phyloP scores from a whole-genome alignment of 441 rosid genomes.

The Populus trichocarpa region DNA sequence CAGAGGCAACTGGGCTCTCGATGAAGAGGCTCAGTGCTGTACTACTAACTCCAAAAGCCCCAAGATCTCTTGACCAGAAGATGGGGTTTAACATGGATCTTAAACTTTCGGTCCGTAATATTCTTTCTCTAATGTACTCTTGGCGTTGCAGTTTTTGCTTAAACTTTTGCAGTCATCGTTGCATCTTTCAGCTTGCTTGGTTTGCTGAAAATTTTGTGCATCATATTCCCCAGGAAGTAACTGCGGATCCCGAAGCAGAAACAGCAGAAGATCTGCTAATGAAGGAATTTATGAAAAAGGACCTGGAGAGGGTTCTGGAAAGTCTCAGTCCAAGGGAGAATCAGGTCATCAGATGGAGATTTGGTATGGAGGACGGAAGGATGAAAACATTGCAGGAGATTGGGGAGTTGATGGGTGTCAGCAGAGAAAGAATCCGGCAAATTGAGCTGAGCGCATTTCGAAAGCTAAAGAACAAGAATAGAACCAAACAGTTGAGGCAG shows the following conservation, averaged over 20 bases:
- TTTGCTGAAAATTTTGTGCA: neutral
- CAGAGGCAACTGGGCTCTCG: constrained; percentile 80
- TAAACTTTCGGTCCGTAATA: constrained; percentile 65
- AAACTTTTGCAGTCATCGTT: neutral
- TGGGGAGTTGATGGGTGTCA: constrained; percentile 74
- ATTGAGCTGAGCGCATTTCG: constrained; percentile 78
- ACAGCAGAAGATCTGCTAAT: constrained; percentile 59
- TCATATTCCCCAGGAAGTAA: constrained; percentile 55
- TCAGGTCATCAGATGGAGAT: constrained; percentile 80
- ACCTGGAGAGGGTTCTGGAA: constrained; percentile 73
- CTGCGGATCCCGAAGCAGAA: constrained; percentile 73
- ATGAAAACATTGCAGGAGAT: constrained; percentile 91
- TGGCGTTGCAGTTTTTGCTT: neutral
- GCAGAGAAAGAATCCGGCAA: constrained; percentile 89
- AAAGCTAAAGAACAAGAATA: constrained; percentile 80
- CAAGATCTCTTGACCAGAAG: constrained; percentile 86
- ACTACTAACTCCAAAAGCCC: constrained; percentile 72
- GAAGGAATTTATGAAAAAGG: constrained; percentile 76
- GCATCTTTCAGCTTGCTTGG: neutral
- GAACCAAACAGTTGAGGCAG: constrained; percentile 67
- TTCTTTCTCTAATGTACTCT: neutral
- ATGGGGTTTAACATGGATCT: constrained; percentile 63
- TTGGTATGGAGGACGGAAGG: constrained; percentile 86
- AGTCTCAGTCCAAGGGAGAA: constrained; percentile 63
- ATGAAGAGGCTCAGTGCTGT: constrained; percentile 84